Evolutionary conservation across 2,329 filamentous ascomycete species (phyloP), one percentile per base, ranked within the genome.

Genomic region (Ascochyta koolunga): DNA sequence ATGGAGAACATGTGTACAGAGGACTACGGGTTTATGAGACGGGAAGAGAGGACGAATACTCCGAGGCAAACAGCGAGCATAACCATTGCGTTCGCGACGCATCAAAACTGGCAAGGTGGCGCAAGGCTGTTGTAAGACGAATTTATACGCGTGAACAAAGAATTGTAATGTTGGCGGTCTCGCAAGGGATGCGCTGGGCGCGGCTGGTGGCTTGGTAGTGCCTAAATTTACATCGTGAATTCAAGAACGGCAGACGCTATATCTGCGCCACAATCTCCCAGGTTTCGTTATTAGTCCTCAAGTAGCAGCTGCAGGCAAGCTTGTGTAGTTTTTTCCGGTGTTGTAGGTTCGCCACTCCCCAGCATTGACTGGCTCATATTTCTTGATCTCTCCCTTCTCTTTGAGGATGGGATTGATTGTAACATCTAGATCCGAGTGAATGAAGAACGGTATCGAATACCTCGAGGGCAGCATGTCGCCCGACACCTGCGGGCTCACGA

Each of bases 401-500:
- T 71, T 70, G 45, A 76, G 50, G 16, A 72, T 69, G 38, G 74
- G 59, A 29, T 66, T 69, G 33, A 77, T 73, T 15, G 74, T 25
- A 1, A 63, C 65, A 8, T 77, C 70, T 13, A 68, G 63, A 58
- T 76, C 70, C 15, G 74, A 69, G 22, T 69, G 67, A 19, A 73
- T 68, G 40, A 77, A 78, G 45, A 74, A 77, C 6, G 73, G 72
- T 19, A 77, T 76, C 16, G 71, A 75, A 43, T 72, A 76, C 29
- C 75, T 62, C 22, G 66, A 62, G 10, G 66, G 62, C 6, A 69
- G 63, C 38, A 77, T 59, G 18, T 64, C 62, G 13, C 50, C 60
- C 5, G 56, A 64, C 22, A 55, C 45, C 24, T 42, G 62, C 3
- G 74, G 72, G 44, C 70, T 67, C 2, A 70, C 71, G 5, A 77